phyloP scores from a whole-genome alignment of 805 yeast species.

The Candida silvatica region DNA sequence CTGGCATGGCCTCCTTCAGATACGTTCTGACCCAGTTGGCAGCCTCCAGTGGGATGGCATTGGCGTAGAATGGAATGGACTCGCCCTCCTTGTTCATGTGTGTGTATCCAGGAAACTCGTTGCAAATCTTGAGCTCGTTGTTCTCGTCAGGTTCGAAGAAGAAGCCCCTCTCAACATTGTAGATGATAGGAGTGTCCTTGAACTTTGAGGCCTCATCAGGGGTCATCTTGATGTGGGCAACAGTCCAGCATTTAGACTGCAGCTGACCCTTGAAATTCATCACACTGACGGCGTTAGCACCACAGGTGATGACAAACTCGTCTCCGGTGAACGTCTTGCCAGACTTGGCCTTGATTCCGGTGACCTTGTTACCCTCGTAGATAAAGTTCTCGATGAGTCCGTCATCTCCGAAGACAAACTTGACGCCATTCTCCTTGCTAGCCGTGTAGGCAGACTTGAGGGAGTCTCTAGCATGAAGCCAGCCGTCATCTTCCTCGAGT shows the following conservation, averaged over 20 bases:
- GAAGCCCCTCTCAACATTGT: conserved; percentile 30
- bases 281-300: conserved; percentile 29
- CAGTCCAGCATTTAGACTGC: conserved; percentile 32
- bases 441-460: conserved; percentile 21
- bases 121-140: conserved; percentile 28
- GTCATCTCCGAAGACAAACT: conserved; percentile 14
- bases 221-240: conserved; percentile 31
- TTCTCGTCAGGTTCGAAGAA: conserved; percentile 31
- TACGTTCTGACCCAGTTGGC: conserved; percentile 4
- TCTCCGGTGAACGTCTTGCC: conserved; percentile 20
- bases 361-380: too few species aligned
- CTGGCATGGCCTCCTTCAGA: conserved; percentile 21
- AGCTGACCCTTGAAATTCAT: too few species aligned
- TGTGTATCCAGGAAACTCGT: conserved; percentile 19
- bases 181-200: conserved; percentile 31
- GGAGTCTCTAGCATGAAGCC: conserved; percentile 28
- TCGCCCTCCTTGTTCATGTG: not conserved
- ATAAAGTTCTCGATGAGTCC: too few species aligned
- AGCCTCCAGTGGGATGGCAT: conserved; percentile 7
- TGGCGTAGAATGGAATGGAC: conserved; percentile 5
- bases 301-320: conserved; percentile 27
- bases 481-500: conserved; percentile 24
- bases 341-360: conserved; percentile 20
- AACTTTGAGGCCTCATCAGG: conserved; percentile 25
- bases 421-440: conserved; percentile 24